These are phyloP conservation scores for Naganishia randhawae DNA, from an alignment of 768 basidiomycete genomes.

Conservation along the genomic window DNA sequence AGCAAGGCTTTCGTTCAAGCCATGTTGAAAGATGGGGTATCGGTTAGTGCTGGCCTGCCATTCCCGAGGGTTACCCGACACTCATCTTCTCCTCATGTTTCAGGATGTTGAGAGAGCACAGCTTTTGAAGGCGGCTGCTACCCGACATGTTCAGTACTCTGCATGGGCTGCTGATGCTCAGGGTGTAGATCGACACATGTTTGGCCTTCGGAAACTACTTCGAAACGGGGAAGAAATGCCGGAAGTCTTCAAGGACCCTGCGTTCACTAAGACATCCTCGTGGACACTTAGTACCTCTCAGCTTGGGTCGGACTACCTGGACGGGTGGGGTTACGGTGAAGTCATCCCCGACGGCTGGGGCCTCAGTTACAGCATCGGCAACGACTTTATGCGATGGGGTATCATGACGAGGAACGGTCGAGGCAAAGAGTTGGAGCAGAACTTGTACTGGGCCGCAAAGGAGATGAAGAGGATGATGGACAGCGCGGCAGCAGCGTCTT, in stretches of 20 bases:
- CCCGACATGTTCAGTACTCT: conserved; percentile 81
- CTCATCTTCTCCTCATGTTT: neutral
- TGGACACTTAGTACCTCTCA: conserved; percentile 95
- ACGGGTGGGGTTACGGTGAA: conserved; percentile 77
- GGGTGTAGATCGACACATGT: conserved; percentile 92
- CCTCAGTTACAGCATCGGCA: conserved; percentile 81
- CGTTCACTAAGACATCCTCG: conserved; percentile 67
- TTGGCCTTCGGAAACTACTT: conserved; percentile 81
- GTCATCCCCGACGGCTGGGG: conserved; percentile 92
- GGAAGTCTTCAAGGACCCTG: conserved; percentile 68
- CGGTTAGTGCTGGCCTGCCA: conserved; percentile 51
- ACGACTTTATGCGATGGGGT: conserved; percentile 81
- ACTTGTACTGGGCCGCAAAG: conserved; percentile 73
- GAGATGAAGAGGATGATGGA: conserved; percentile 75
- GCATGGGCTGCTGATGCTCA: conserved; percentile 88
- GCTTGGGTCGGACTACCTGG: conserved; percentile 71
- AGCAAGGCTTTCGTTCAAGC: conserved; percentile 79
- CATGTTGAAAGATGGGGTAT: conserved; percentile 65
- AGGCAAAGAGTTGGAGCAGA: conserved; percentile 67
- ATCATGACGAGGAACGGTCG: conserved; percentile 72
- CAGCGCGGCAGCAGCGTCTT: conserved; percentile 55
- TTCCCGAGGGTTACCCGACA: neutral
- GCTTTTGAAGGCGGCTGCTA: conserved; percentile 70
- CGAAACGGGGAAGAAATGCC: conserved; percentile 69
- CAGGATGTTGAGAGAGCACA: conserved; percentile 61